These are phyloP conservation scores for Aspergillaceae sp. DNA, from an alignment of 2,329 filamentous ascomycete genomes.

Conservation along the genomic window DNA sequence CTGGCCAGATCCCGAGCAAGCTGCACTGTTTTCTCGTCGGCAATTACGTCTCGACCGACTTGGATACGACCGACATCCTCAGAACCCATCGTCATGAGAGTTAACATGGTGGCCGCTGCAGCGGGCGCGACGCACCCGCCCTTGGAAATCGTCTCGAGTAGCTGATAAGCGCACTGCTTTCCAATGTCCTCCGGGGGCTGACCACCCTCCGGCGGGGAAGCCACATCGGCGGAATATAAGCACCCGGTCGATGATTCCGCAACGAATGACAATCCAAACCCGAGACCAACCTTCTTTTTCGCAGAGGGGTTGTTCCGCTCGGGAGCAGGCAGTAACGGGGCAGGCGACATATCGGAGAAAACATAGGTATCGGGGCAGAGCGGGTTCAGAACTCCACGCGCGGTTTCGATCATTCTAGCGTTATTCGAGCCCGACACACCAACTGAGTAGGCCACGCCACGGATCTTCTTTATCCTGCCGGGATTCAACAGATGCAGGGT, in stretches of 20 bases:
- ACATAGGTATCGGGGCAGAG: slow-evolving; percentile 86
- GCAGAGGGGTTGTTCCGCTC: slow-evolving; percentile 56
- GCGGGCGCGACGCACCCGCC: slow-evolving; percentile 72
- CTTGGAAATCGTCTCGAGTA: slow-evolving; percentile 71
- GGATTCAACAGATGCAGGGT: slow-evolving; percentile 81
- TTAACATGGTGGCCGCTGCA: slow-evolving; percentile 66
- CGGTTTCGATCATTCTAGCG: slow-evolving; percentile 85
- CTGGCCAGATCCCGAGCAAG: slow-evolving; percentile 74
- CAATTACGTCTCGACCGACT: slow-evolving; percentile 72
- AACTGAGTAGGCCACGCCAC: slow-evolving; percentile 87
- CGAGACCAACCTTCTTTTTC: slow-evolving; percentile 64
- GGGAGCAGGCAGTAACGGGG: slow-evolving; percentile 55
- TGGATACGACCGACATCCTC: slow-evolving; percentile 87
- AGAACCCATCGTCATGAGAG: slow-evolving; percentile 94
- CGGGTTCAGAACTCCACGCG: slow-evolving; percentile 76
- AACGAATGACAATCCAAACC: slow-evolving; percentile 83
- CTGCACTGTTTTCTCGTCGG: slow-evolving; percentile 68
- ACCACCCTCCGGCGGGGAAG: slow-evolving; percentile 65
- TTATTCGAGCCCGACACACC: slow-evolving; percentile 92
- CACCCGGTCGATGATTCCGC: slow-evolving; percentile 85
- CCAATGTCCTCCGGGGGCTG: slow-evolving; percentile 85
- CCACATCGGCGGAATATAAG: slow-evolving; percentile 78
- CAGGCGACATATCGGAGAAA: slow-evolving; percentile 58
- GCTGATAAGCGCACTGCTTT: slow-evolving; percentile 75
- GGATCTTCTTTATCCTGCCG: slow-evolving; percentile 76